phyloP scores from a whole-genome alignment of 768 basidiomycete genomes.

The Trametes villosa region DNA sequence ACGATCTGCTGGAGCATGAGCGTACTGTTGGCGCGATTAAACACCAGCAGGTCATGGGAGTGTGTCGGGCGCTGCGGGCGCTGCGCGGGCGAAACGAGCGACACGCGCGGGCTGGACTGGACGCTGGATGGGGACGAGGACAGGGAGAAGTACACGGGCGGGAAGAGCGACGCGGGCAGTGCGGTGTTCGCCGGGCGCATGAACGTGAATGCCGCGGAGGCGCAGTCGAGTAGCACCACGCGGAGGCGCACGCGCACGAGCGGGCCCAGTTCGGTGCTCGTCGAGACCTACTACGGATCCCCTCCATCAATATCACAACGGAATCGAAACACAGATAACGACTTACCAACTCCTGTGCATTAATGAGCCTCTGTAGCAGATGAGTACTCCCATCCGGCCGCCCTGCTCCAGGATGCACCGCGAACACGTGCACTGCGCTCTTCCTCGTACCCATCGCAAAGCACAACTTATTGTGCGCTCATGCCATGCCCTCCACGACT shows the following conservation, averaged over 20 bases:
- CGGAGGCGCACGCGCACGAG: conserved; percentile 54
- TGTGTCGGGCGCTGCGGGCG: conserved; percentile 44
- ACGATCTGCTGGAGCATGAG: conserved; percentile 60
- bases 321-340: background rate
- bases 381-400: conserved; percentile 64
- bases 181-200: conserved; percentile 41
- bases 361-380: conserved; percentile 58
- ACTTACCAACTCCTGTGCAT: conserved; percentile 54
- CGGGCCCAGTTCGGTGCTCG: conserved; percentile 58
- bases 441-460: conserved; percentile 67
- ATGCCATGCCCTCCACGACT: conserved; percentile 57
- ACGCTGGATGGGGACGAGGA: conserved; percentile 36
- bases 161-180: conserved; percentile 47
- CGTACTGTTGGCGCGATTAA: conserved; percentile 61
- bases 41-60: conserved; percentile 69
- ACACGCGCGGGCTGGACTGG: conserved; percentile 34
- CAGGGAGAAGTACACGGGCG: conserved; percentile 33
- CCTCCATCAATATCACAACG: background rate
- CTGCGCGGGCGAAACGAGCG: conserved; percentile 33
- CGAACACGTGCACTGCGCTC: conserved; percentile 72
- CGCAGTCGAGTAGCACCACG: conserved; percentile 30
- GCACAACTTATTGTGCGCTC: conserved; percentile 68
- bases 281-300: conserved; percentile 47
- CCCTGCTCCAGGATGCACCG: conserved; percentile 78
- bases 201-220: conserved; percentile 61